phyloP scores from a whole-genome alignment of 225 moss, liverwort and hornwort genomes.

The Pseudisothecium myosuroides region DNA sequence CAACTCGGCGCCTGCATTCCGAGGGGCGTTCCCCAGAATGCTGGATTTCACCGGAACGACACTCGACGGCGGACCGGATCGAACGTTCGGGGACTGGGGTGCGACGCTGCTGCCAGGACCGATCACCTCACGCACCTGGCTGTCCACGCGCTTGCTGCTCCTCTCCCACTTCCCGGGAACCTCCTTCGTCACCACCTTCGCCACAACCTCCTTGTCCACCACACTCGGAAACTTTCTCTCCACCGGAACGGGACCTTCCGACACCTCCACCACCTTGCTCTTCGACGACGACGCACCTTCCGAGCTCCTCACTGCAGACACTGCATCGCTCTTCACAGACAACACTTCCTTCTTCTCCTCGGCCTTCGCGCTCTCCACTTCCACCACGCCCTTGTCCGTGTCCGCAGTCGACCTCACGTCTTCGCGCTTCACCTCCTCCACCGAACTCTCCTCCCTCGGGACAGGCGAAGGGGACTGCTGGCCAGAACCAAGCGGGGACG shows the following conservation, averaged over 20 bases:
- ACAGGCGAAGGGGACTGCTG: background rate
- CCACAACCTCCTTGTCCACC: constrained; percentile 40
- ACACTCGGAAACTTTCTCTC: constrained; percentile 12
- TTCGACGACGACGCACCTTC: constrained; percentile 10
- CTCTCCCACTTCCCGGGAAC: constrained; percentile 27
- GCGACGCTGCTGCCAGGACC: constrained; percentile 12
- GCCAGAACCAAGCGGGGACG: constrained; percentile 9
- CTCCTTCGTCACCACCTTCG: constrained; percentile 35
- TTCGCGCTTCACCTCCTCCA: constrained; percentile 32
- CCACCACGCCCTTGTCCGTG: constrained; percentile 14
- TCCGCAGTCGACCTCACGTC: constrained; percentile 15
- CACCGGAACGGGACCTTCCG: constrained; percentile 18
- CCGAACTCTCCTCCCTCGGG: constrained; percentile 10
- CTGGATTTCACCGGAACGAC: constrained; percentile 18
- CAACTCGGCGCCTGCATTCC: background rate
- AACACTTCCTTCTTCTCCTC: constrained; percentile 23
- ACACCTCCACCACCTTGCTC: constrained; percentile 1
- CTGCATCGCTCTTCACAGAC: constrained; percentile 9
- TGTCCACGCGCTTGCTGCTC: constrained; percentile 33
- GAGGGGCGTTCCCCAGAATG: constrained; percentile 37
- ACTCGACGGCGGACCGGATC: constrained; percentile 11
- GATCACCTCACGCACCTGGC: constrained; percentile 21
- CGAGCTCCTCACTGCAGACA: background rate
- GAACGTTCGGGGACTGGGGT: background rate
- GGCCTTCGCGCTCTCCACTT: constrained; percentile 18